A percentile compares a stretch with the other conserved stretches of the same genome.
These are phyloP conservation scores for Besnoitia besnoiti DNA, from an alignment of 169 alveolate species.

Conservation along the genomic window DNA sequence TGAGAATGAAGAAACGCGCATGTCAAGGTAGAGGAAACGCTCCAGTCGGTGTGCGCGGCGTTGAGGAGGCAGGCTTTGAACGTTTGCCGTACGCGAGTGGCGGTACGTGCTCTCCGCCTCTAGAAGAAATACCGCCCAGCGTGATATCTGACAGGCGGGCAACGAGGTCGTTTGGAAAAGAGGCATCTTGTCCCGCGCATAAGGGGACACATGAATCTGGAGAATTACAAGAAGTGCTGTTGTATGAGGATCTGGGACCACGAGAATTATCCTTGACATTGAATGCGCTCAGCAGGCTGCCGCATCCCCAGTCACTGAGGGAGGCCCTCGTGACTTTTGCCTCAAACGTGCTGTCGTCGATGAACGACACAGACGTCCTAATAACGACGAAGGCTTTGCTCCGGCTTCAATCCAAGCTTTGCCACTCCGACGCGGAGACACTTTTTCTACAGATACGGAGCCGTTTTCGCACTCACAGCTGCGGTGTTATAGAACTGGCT, in stretches of 20 bases:
- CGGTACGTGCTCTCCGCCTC: no score
- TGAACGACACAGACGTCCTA: background rate
- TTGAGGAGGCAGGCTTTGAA: no score
- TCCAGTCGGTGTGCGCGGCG: background rate
- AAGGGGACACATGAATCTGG: background rate
- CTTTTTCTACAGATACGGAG: background rate
- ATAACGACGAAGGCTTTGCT: background rate
- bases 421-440: background rate
- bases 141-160: background rate
- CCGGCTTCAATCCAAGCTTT: background rate
- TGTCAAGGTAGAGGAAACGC: background rate
- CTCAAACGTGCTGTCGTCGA: background rate
- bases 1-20: background rate
- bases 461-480: conserved; percentile 14
- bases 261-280: background rate
- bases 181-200: background rate
- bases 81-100: no score
- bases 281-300: background rate
- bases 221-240: background rate
- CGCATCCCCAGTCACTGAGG: conserved; percentile 10
- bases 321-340: background rate
- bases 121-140: no score
- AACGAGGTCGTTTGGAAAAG: background rate
- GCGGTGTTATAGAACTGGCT: conserved; percentile 6
- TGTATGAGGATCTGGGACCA: background rate